These are phyloP conservation scores for Candida maris DNA, from an alignment of 805 yeast species.

Conservation along the genomic window DNA sequence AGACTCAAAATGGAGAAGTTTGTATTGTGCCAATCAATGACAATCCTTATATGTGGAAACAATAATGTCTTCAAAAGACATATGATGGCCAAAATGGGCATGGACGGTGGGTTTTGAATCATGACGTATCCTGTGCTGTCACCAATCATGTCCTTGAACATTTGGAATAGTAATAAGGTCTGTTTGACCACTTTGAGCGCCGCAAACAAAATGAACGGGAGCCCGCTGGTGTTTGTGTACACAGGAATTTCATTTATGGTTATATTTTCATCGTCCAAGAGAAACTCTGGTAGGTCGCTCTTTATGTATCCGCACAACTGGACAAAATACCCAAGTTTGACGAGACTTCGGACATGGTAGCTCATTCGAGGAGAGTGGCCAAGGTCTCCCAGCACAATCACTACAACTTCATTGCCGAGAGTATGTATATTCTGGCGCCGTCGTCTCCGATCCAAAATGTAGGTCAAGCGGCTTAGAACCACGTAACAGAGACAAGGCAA, in stretches of 20 bases:
- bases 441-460: conserved; percentile 15
- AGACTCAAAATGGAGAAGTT: conserved; percentile 79
- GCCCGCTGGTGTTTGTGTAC: conserved; percentile 33
- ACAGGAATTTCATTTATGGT: conserved; percentile 44
- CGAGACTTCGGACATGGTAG: conserved; percentile 80
- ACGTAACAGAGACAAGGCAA: conserved; percentile 43
- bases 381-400: conserved; percentile 86
- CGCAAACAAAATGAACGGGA: conserved; percentile 60
- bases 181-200: conserved; percentile 58
- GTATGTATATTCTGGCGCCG: conserved; percentile 8
- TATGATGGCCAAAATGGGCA: conserved; percentile 72
- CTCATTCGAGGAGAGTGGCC: conserved; percentile 95
- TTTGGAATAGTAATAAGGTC: conserved; percentile 39
- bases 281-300: conserved; percentile 46
- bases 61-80: conserved; percentile 48
- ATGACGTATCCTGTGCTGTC: conserved; percentile 61
- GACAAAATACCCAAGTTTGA: conserved; percentile 66
- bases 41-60: conserved; percentile 49
- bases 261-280: conserved; percentile 45
- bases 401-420: conserved; percentile 53
- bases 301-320: conserved; percentile 82
- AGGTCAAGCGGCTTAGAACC: conserved; percentile 35
- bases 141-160: conserved; percentile 54
- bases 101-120: conserved; percentile 89
- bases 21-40: conserved; percentile 96